A percentile compares a stretch with the other conserved stretches of the same genome.
These are phyloP conservation scores for Termitomyces sp. DNA, from an alignment of 768 basidiomycete species.

Conservation along the genomic window DNA sequence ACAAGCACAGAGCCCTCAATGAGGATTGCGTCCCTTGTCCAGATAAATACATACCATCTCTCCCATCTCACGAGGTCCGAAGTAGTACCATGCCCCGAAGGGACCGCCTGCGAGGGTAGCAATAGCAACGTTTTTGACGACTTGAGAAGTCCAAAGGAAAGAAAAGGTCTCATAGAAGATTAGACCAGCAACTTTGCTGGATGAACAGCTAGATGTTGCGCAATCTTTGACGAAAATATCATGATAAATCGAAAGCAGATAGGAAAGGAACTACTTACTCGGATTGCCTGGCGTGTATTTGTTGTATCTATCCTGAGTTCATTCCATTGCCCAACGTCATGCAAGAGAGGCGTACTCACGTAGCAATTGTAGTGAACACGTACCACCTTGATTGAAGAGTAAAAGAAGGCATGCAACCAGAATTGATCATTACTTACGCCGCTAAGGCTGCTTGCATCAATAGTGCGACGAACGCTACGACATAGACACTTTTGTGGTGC, in stretches of 20 bases:
- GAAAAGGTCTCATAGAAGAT: constrained; percentile 76
- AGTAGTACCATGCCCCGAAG: constrained; percentile 80
- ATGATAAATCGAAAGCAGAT: background rate
- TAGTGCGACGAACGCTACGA: constrained; percentile 69
- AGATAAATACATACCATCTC: constrained; percentile 44
- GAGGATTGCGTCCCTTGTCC: background rate
- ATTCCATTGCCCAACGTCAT: background rate
- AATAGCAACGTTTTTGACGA: constrained; percentile 72
- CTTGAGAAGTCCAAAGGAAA: constrained; percentile 84
- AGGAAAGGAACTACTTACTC: constrained; percentile 31
- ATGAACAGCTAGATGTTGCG: constrained; percentile 46
- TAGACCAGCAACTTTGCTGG: constrained; percentile 70
- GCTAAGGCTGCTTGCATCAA: constrained; percentile 64
- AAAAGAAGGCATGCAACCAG: background rate
- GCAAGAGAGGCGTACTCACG: constrained; percentile 30
- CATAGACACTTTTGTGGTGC: constrained; percentile 61
- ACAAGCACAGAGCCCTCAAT: background rate
- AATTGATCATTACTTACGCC: constrained; percentile 40
- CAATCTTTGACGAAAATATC: background rate
- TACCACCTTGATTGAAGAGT: constrained; percentile 49
- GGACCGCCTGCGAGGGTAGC: constrained; percentile 79
- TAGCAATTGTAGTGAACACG: constrained; percentile 70
- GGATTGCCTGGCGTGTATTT: constrained; percentile 79
- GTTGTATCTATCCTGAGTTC: constrained; percentile 31
- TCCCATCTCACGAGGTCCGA: constrained; percentile 63